Evolutionary conservation across 139 green algal species (phyloP).

Genomic region (Chlorella sorokiniana): DNA sequence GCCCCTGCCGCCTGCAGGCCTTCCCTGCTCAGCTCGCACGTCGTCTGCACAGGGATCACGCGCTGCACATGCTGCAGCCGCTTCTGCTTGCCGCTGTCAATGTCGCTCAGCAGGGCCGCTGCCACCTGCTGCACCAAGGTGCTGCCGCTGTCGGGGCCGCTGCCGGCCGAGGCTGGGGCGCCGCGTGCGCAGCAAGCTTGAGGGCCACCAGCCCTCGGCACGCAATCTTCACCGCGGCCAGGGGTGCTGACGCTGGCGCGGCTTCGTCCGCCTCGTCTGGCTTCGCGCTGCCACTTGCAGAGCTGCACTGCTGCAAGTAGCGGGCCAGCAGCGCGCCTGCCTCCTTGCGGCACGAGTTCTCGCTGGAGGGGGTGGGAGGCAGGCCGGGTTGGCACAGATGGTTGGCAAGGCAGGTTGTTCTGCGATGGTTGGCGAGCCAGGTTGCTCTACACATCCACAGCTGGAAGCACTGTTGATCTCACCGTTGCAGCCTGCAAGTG

Average conservation of each 20-base stretch:
- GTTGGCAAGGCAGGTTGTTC: neutral
- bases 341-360: constrained; percentile 28
- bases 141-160: neutral
- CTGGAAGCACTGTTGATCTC: neutral
- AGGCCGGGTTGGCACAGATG: neutral
- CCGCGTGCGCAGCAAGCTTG: neutral
- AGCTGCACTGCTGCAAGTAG: neutral
- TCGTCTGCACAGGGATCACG: constrained; percentile 13
- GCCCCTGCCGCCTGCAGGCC: constrained; percentile 4
- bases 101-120: constrained; percentile 1
- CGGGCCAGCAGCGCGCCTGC: neutral
- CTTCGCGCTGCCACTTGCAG: neutral
- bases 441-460: neutral
- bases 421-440: neutral
- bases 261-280: neutral
- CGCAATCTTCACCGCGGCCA: constrained; percentile 16
- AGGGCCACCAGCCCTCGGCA: constrained; percentile 14
- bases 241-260: neutral
- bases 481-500: constrained; percentile 28
- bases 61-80: constrained; percentile 25
- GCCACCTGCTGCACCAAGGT: neutral
- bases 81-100: neutral
- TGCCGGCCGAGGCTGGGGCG: too few relatives aligned
- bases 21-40: neutral
- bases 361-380: neutral